Evolutionary conservation across 148 eudicot genomes (phyloP).

Genomic region (Amaranthus palmeri): DNA sequence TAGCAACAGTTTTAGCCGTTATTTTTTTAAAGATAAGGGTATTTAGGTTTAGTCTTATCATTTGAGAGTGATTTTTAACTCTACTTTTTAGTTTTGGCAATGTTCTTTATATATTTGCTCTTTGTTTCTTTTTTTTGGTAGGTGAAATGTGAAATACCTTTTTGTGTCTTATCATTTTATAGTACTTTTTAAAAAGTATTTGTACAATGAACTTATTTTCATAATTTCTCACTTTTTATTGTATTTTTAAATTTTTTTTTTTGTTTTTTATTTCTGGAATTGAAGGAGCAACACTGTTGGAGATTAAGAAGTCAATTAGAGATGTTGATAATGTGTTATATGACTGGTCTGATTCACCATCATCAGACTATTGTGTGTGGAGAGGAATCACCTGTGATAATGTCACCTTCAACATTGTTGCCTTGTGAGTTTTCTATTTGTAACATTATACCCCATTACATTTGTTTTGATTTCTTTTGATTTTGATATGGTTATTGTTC

Average conservation of each 20-base stretch:
- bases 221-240: not conserved
- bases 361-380: constrained; percentile 89
- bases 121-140: constrained; percentile 13
- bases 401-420: constrained; percentile 68
- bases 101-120: constrained; percentile 6
- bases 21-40: constrained; percentile 1
- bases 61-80: constrained; percentile 20
- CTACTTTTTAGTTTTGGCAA: constrained; percentile 6
- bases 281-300: constrained; percentile 69
- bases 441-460: not conserved
- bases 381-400: constrained; percentile 91
- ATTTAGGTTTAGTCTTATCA: constrained; percentile 33
- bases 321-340: constrained; percentile 90
- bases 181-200: constrained; percentile 1
- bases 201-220: not conserved
- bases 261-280: constrained; percentile 3
- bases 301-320: constrained; percentile 91
- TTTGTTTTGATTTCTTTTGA: not conserved
- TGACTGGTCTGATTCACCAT: constrained; percentile 92
- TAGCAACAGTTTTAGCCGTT: constrained; percentile 27
- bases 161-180: constrained; percentile 24
- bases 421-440: constrained; percentile 53
- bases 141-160: constrained; percentile 24
- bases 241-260: not conserved
- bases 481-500: not conserved